Evolutionary conservation across 495 filamentous ascomycete genomes (phyloP), one percentile per base, ranked within the genome.

Genomic region (Penicillium longicatenatum): DNA sequence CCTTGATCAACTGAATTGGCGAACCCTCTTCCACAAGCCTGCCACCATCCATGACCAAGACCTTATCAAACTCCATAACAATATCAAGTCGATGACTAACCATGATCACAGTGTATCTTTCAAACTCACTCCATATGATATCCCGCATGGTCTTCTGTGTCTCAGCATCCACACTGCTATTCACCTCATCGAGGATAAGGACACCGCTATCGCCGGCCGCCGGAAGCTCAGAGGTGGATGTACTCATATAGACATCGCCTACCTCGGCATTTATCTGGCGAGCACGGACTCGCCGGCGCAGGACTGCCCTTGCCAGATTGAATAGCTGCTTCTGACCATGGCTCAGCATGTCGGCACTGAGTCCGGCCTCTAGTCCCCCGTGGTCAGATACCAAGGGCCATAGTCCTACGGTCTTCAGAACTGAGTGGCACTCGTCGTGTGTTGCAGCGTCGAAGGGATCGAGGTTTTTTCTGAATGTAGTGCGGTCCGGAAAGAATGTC

Each of bases 271-370:
- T 9, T 0, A 20, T 17, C 19, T 20, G 48, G 0, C 10, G 48
- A 11, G 48, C 8, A 46, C 43, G 43, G 12, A 46, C 43, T 46
- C 20, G 17, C 43, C 20, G 43, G 22, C 43, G 26, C n/a, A 50
- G 10, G 20, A 50, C 43, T 12, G 48, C 48, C 35, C 48, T 30
- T 11, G 48, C 48, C 26, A 50, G 48, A 21, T 30, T 33, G 48
- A 50, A 50, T 17, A 50, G 48, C 48, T 50, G 48, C 30, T 20
- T 50, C 17, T 50, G 48, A 12, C 48, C 48, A 16, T 50, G 48
- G 16, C 26, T 33, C 6, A 50, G 31, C 17, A 12, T 22, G 30
- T 50, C 48, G 30, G 26, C 48, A 20, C n/a, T 33, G 16, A 50
- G 30, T 37, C 30, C 48, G 30, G 19, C 30, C 19, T 50, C 17